These are phyloP conservation scores for Cryptococcus sp. DNA, from an alignment of 1,284 basidiomycete species.

Conservation along the genomic window DNA sequence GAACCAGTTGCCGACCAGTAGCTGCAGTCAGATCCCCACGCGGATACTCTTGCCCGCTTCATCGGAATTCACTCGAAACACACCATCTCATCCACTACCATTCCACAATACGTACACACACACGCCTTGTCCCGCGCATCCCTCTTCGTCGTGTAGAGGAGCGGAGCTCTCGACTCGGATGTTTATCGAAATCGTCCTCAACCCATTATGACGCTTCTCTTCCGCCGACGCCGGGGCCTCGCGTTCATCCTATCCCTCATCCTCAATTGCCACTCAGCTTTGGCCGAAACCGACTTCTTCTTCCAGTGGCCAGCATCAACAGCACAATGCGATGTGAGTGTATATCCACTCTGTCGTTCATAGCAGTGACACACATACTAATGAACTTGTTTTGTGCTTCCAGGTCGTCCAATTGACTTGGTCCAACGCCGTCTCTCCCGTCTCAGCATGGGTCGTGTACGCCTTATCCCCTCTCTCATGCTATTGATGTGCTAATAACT, in stretches of 20 bases:
- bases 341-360: no score
- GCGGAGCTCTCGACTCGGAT: not conserved
- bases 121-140: not conserved
- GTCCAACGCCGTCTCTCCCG: conserved; percentile 27
- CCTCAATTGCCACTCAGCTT: not conserved
- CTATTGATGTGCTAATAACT: not conserved
- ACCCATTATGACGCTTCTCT: not conserved
- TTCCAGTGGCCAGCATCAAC: conserved; percentile 34
- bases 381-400: not conserved
- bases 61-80: no score
- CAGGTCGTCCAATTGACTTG: conserved; percentile 32
- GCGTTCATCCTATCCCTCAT: conserved; percentile 2
- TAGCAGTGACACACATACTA: no score
- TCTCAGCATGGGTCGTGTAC: conserved; percentile 33
- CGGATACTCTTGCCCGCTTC: no score
- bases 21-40: no score
- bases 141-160: not conserved
- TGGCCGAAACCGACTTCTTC: conserved; percentile 19
- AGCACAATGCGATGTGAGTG: conserved; percentile 30
- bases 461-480: conserved; percentile 10
- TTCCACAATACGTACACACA: not conserved
- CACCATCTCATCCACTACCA: not conserved
- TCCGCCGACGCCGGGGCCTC: not conserved
- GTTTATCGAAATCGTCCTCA: not conserved
- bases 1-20: no score